A percentile compares a stretch with the other conserved stretches of the same genome.
These are phyloP conservation scores for Backusella sp. DNA, from an alignment of 192 early-diverging fungal species.

Conservation along the genomic window DNA sequence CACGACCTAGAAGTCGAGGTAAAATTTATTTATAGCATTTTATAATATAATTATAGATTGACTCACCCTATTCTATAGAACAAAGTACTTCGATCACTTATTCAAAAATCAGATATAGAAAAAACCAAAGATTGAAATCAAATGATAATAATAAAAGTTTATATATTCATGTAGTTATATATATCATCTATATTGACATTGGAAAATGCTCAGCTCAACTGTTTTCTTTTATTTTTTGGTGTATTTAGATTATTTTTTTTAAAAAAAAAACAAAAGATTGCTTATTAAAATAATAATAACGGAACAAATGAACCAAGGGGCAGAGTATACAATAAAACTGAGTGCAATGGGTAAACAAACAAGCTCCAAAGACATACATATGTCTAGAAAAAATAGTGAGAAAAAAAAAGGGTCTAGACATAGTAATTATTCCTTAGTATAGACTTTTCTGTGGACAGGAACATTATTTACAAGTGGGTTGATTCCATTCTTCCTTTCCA, in stretches of 20 bases:
- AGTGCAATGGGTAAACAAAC: not conserved
- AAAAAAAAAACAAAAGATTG: not conserved
- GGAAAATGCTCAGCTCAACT: not conserved
- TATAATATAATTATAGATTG: not conserved
- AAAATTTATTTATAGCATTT: slow-evolving; percentile 4
- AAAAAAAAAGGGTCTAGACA: not conserved
- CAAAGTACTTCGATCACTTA: slow-evolving; percentile 24
- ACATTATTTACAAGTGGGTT: not conserved
- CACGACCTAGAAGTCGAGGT: slow-evolving; percentile 37
- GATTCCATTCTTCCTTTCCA: not conserved
- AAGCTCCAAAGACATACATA: not conserved
- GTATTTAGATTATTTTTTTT: not conserved
- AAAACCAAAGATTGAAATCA: not conserved
- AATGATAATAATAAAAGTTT: not conserved
- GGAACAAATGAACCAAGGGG: not conserved
- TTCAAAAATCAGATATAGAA: slow-evolving; percentile 17
- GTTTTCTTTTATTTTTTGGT: not conserved
- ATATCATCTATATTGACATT: not conserved
- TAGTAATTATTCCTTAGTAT: not conserved
- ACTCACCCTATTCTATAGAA: slow-evolving; percentile 13
- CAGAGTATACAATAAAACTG: not conserved
- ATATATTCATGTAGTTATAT: not conserved
- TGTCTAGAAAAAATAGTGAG: not conserved
- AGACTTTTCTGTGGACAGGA: not conserved
- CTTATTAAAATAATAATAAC: not conserved